These are phyloP conservation scores for Vickermania ingenoplastis DNA, from an alignment of 208 protist species.

Conservation along the genomic window DNA sequence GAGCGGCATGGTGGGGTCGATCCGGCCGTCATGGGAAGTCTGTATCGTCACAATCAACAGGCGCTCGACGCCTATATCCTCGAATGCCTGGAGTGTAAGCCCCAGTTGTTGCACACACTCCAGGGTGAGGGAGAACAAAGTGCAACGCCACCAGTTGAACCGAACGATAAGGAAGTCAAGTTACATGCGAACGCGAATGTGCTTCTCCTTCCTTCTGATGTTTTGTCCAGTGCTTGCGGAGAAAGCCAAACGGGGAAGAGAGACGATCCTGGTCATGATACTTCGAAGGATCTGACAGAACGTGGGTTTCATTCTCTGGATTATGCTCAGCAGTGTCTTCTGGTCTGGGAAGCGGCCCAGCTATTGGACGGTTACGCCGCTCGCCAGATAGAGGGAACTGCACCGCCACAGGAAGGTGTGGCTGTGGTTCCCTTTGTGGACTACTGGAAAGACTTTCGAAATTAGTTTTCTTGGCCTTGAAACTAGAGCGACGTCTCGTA, in stretches of 20 bases:
- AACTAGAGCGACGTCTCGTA: no score
- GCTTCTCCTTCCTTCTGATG: not conserved
- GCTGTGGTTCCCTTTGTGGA: slow-evolving; percentile 20
- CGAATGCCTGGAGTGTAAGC: not conserved
- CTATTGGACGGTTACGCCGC: slow-evolving; percentile 21
- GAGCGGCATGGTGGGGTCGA: not conserved
- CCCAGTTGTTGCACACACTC: no score
- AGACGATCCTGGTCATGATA: not conserved
- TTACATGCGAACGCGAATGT: not conserved
- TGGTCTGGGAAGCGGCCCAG: slow-evolving; percentile 52
- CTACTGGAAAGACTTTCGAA: slow-evolving; percentile 23
- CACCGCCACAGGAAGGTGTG: slow-evolving; percentile 7
- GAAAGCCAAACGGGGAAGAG: not conserved
- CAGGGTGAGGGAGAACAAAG: not conserved
- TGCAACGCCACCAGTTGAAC: not conserved
- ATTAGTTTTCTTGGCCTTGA: no score
- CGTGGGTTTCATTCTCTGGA: slow-evolving; percentile 22
- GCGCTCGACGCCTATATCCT: not conserved
- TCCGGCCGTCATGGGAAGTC: not conserved
- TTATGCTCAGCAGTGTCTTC: slow-evolving; percentile 67
- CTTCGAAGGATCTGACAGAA: no score
- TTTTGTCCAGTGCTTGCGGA: not conserved
- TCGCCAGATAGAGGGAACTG: slow-evolving; percentile 7
- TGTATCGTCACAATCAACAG: not conserved
- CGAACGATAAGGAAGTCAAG: not conserved